These are phyloP conservation scores for Geotrichum bryndzae DNA, from an alignment of 1,139 yeast species.

Conservation along the genomic window DNA sequence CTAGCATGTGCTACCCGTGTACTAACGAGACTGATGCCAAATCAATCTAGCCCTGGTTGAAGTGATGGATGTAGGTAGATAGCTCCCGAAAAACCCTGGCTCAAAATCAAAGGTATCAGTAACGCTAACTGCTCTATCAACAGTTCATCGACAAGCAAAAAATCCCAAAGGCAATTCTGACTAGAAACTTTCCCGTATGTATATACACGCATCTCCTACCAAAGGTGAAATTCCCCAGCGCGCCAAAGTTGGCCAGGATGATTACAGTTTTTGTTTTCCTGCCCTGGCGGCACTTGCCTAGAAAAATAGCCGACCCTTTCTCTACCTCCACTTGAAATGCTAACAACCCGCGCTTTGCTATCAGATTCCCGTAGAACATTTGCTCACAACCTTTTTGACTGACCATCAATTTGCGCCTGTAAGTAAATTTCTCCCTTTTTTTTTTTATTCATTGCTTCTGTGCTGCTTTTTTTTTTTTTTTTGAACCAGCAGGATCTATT, in stretches of 20 bases:
- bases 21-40: neutral
- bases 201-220: neutral
- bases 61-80: conserved; percentile 30
- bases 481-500: neutral
- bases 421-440: neutral
- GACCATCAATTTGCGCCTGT: conserved; percentile 45
- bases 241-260: neutral
- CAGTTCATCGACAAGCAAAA: conserved; percentile 33
- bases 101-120: neutral
- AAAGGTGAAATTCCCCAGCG: neutral
- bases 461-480: neutral
- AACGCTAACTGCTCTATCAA: conserved; percentile 22
- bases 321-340: neutral
- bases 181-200: conserved; percentile 46
- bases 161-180: conserved; percentile 50
- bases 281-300: no score
- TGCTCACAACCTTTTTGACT: conserved; percentile 42
- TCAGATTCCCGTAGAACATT: conserved; percentile 45
- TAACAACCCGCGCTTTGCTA: neutral
- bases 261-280: neutral
- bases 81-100: neutral
- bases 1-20: neutral
- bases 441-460: no score
- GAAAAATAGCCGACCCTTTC: neutral
- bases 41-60: conserved; percentile 29